A percentile compares a stretch with the other conserved stretches of the same genome.
phyloP scores from a whole-genome alignment of 164 flowering plant species.

The Magnolia kwangsiensis region DNA sequence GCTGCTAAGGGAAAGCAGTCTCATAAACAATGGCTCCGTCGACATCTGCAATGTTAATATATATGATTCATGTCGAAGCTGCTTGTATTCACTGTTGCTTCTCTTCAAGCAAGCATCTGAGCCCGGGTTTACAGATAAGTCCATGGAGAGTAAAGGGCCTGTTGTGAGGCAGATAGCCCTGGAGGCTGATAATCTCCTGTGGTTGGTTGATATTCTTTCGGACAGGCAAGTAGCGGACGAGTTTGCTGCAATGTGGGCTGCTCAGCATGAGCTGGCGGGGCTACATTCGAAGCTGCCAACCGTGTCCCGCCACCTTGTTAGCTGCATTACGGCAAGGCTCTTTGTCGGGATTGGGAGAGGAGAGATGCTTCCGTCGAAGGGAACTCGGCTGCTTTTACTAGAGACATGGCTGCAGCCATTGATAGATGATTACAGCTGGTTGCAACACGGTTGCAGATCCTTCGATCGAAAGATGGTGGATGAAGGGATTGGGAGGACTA shows the following conservation, averaged over 20 bases:
- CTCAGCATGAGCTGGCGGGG: conserved; percentile 63
- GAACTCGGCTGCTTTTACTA: conserved; percentile 60
- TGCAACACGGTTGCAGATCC: conserved; percentile 74
- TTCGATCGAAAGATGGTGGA: conserved; percentile 88
- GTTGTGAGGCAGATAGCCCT: conserved; percentile 52
- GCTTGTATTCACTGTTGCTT: conserved; percentile 48
- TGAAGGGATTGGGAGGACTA: conserved; percentile 95
- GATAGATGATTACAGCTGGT: conserved; percentile 87
- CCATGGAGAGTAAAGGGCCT: conserved; percentile 40
- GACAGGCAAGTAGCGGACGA: conserved; percentile 79
- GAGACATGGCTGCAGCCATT: conserved; percentile 92
- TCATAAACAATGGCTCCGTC: conserved; percentile 32
- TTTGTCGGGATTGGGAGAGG: conserved; percentile 93
- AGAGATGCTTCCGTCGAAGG: conserved; percentile 79
- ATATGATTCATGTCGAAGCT: conserved; percentile 53
- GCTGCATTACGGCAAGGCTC: conserved; percentile 76
- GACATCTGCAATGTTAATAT: conserved; percentile 54
- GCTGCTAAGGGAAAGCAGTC: conserved; percentile 68
- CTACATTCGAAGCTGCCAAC: conserved; percentile 63
- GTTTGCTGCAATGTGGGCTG: conserved; percentile 71
- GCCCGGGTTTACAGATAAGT: conserved; percentile 40
- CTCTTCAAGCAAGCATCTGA: conserved; percentile 61
- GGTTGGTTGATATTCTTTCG: conserved; percentile 84
- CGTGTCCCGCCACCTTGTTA: conserved; percentile 68
- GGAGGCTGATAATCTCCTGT: conserved; percentile 80